A percentile compares a stretch with the other conserved stretches of the same genome.
Evolutionary conservation across 2,329 filamentous ascomycete species (phyloP).

Genomic region (Stagonosporopsis tanaceti): DNA sequence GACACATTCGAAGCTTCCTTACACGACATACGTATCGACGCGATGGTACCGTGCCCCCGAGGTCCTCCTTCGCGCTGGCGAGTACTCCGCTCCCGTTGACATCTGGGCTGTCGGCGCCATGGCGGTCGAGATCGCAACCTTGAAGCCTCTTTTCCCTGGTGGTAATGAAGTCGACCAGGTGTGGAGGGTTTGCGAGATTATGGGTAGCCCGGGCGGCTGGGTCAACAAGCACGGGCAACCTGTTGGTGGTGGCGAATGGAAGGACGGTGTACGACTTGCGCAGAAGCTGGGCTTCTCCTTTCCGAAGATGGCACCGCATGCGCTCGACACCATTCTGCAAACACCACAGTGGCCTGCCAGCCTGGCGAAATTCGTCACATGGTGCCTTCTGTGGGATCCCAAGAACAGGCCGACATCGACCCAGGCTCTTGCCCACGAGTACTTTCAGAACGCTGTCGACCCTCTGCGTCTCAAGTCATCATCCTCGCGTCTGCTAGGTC

Average conservation of each 20-base stretch:
- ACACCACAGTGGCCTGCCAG: conserved; percentile 89
- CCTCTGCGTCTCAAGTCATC: conserved; percentile 92
- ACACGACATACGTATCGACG: conserved; percentile 98
- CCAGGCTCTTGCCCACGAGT: conserved; percentile 94
- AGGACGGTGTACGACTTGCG: conserved; percentile 88
- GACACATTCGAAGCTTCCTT: conserved; percentile 93
- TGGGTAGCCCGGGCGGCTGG: conserved; percentile 99
- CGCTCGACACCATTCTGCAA: conserved; percentile 93
- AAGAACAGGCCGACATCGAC: conserved; percentile 88
- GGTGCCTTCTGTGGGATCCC: conserved; percentile 99
- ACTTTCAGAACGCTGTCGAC: conserved; percentile 91
- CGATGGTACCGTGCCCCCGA: conserved; percentile 95
- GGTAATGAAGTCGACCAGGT: conserved; percentile 99
- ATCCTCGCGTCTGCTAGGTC: conserved; percentile 80
- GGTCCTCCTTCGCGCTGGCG: conserved; percentile 88
- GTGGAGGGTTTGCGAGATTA: conserved; percentile 98
- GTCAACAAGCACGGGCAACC: conserved; percentile 88
- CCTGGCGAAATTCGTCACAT: conserved; percentile 92
- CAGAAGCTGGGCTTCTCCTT: conserved; percentile 98
- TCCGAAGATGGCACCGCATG: conserved; percentile 97
- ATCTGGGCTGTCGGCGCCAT: conserved; percentile 99
- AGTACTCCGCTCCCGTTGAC: conserved; percentile 97
- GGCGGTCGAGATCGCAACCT: conserved; percentile 95
- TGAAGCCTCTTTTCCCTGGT: conserved; percentile 96
- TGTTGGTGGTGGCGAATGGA: conserved; percentile 96